phyloP scores from a whole-genome alignment of 169 alveolate genomes.

The Cryptosporidium ryanae region DNA sequence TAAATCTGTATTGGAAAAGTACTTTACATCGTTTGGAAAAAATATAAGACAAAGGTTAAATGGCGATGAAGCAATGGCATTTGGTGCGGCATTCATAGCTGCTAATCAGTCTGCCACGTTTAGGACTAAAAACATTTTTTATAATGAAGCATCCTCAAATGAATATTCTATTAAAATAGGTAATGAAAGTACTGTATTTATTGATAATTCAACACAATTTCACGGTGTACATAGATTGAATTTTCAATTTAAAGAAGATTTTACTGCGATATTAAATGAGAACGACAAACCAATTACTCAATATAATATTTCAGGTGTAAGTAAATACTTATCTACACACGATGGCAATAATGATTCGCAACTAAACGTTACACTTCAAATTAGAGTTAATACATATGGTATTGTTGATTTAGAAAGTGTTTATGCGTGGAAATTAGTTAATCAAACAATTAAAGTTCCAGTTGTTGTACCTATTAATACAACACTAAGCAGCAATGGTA shows the following conservation, averaged over 20 bases:
- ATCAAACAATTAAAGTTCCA: slow-evolving; percentile 54
- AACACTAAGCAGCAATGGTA: not conserved
- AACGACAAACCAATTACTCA: slow-evolving; percentile 18
- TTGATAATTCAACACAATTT: slow-evolving; percentile 16
- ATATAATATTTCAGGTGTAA: slow-evolving; percentile 49
- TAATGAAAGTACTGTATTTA: slow-evolving; percentile 6
- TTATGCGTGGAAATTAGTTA: slow-evolving; percentile 66
- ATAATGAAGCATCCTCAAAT: slow-evolving; percentile 56
- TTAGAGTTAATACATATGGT: slow-evolving; percentile 54
- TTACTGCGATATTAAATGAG: slow-evolving; percentile 5
- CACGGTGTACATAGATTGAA: slow-evolving; percentile 47
- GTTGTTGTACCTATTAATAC: slow-evolving; percentile 22
- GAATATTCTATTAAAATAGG: slow-evolving; percentile 8
- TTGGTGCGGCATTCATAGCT: slow-evolving; percentile 84
- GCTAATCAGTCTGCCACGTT: slow-evolving; percentile 80
- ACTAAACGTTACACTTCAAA: slow-evolving; percentile 39
- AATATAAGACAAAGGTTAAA: slow-evolving; percentile 82
- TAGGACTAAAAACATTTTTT: slow-evolving; percentile 42
- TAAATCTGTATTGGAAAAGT: slow-evolving; percentile 75
- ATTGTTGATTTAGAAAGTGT: slow-evolving; percentile 52
- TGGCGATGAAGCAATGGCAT: slow-evolving; percentile 87
- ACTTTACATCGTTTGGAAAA: slow-evolving; percentile 63
- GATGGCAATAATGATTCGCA: not conserved
- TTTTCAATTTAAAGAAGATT: slow-evolving; percentile 5
- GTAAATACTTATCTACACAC: slow-evolving; percentile 13